A percentile compares a stretch with the other conserved stretches of the same genome.
Evolutionary conservation across 1,139 yeast species (phyloP).

Genomic region (Suhomyces bolitotheri): DNA sequence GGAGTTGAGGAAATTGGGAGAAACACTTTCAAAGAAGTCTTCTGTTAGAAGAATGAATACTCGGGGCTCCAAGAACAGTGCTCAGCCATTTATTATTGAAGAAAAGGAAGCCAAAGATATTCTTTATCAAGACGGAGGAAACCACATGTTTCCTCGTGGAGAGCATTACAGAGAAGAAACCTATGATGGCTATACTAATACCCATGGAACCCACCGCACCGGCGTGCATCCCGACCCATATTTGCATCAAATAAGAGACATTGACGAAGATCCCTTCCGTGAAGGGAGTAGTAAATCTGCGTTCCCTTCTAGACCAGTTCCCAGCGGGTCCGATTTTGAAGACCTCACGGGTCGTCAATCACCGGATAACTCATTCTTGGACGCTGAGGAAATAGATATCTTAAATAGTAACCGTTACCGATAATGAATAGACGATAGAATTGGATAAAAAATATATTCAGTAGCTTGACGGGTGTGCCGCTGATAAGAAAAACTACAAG

Average conservation of each 20-base stretch:
- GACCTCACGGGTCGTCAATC: conserved; percentile 3
- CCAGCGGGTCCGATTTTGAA: conserved; percentile 3
- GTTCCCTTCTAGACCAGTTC: background rate
- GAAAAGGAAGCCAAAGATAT: conserved; percentile 17
- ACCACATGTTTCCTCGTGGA: conserved; percentile 9
- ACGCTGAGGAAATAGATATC: conserved; percentile 31
- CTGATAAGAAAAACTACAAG: no score
- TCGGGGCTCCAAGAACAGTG: conserved; percentile 5
- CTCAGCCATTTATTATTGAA: conserved; percentile 11
- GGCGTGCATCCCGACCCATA: conserved; percentile 3
- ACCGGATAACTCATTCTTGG: conserved; percentile 23
- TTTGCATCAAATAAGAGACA: background rate
- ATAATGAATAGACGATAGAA: background rate
- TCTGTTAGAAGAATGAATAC: conserved; percentile 14
- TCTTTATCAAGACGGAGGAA: conserved; percentile 14
- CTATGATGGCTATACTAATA: conserved; percentile 19
- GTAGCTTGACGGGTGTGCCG: no score
- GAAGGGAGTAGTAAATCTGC: background rate
- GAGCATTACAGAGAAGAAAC: conserved; percentile 21
- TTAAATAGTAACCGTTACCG: conserved; percentile 22
- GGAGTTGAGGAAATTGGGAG: conserved; percentile 34
- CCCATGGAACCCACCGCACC: conserved; percentile 3
- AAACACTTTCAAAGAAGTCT: conserved; percentile 23
- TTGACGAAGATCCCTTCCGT: conserved; percentile 1
- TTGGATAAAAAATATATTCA: no score